These are phyloP conservation scores for Novymonas esmeraldas DNA, from an alignment of 208 protist species.

Conservation along the genomic window DNA sequence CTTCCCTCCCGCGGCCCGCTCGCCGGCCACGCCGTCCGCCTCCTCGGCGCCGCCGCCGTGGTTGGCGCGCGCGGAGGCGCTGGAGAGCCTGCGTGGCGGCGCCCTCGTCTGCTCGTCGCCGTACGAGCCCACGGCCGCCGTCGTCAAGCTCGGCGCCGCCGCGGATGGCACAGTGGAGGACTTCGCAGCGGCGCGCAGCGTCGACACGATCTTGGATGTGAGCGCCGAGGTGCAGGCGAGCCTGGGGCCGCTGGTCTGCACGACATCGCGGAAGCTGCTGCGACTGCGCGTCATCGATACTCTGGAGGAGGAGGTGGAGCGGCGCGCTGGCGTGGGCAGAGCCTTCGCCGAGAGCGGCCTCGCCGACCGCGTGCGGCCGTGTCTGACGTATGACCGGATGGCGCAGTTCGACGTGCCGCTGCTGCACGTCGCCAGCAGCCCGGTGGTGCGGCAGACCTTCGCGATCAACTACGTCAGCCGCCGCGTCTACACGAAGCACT, in stretches of 20 bases:
- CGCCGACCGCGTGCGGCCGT: constrained; percentile 18
- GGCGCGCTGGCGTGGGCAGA: not conserved
- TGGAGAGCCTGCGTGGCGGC: constrained; percentile 40
- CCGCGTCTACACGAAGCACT: constrained; percentile 33
- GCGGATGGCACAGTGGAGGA: constrained; percentile 33
- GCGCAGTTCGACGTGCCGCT: constrained; percentile 7
- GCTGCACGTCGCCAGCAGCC: constrained; percentile 22
- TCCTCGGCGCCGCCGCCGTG: constrained; percentile 9
- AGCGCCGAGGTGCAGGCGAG: constrained; percentile 12
- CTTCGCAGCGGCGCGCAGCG: constrained; percentile 3
- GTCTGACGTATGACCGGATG: constrained; percentile 13
- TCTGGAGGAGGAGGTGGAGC: constrained; percentile 1
- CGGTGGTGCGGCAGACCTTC: constrained; percentile 17
- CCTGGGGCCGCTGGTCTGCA: constrained; percentile 22
- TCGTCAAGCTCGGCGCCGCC: constrained; percentile 40
- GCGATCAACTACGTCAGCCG: constrained; percentile 7
- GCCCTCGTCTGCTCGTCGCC: constrained; percentile 53
- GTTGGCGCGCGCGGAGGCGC: constrained; percentile 12
- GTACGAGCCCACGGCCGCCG: constrained; percentile 42
- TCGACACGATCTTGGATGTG: constrained; percentile 27
- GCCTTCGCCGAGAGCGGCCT: not conserved
- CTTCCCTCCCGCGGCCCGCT: constrained; percentile 24
- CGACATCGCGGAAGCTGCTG: constrained; percentile 5
- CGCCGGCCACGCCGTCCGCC: not conserved
- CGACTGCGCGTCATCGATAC: not conserved